A percentile compares a stretch with the other conserved stretches of the same genome.
phyloP scores from a whole-genome alignment of 768 basidiomycete genomes.

The Suillus fuscotomentosus region DNA sequence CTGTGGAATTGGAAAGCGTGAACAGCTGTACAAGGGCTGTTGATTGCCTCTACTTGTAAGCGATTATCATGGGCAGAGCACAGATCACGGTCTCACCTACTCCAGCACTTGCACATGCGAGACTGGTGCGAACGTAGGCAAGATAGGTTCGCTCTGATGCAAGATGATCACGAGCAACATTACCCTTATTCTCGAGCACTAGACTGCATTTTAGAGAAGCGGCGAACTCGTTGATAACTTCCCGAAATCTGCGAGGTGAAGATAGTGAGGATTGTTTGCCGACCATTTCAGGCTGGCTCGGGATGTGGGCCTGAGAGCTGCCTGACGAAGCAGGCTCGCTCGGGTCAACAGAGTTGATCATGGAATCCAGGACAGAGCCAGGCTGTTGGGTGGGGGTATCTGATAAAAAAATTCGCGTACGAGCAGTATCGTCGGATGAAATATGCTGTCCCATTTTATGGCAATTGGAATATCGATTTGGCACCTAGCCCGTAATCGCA shows the following conservation, averaged over 20 bases:
- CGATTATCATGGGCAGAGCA: neutral
- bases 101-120: constrained; percentile 56
- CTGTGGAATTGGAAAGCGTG: constrained; percentile 30
- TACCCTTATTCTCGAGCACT: constrained; percentile 56
- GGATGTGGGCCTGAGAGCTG: neutral
- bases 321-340: neutral
- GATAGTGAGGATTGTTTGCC: neutral
- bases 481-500: too few relatives aligned
- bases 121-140: constrained; percentile 63
- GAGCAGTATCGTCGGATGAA: neutral
- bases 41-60: neutral
- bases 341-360: neutral
- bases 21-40: constrained; percentile 60
- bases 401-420: neutral
- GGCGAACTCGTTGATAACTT: constrained; percentile 3
- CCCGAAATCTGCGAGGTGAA: neutral
- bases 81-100: constrained; percentile 42
- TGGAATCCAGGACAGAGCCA: neutral
- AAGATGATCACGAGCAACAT: constrained; percentile 62
- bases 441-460: constrained; percentile 4
- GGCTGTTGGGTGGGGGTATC: neutral
- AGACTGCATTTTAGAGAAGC: constrained; percentile 24
- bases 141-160: constrained; percentile 64
- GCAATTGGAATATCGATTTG: neutral
- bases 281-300: neutral